A percentile compares a stretch with the other conserved stretches of the same genome.
These are phyloP conservation scores for Castanea crenata DNA, from an alignment of 306 rosid genomes.

Conservation along the genomic window DNA sequence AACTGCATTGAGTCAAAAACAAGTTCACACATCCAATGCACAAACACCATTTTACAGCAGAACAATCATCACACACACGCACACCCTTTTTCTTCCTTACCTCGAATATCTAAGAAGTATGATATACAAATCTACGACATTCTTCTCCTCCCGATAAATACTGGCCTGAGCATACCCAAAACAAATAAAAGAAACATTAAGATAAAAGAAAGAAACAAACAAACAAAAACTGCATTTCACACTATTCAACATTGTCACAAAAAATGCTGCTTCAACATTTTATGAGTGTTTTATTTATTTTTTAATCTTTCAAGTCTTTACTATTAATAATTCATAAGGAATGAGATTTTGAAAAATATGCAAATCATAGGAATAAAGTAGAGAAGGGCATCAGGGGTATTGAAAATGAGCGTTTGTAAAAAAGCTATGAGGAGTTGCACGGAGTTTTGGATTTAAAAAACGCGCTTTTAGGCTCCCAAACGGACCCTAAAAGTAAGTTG, in stretches of 20 bases:
- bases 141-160: constrained; percentile 78
- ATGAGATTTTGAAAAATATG: no score
- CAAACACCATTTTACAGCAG: neutral
- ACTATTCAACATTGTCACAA: neutral
- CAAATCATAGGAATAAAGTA: no score
- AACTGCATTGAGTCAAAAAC: constrained; percentile 36
- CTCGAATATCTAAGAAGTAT: constrained; percentile 91
- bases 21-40: constrained; percentile 9
- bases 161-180: constrained; percentile 51
- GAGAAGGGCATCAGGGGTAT: no score
- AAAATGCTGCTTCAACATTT: neutral
- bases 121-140: constrained; percentile 82
- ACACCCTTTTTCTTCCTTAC: constrained; percentile 32
- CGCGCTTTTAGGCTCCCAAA: no score
- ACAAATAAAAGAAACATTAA: constrained; percentile 7
- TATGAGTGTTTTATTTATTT: no score
- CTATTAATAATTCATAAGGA: no score
- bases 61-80: neutral
- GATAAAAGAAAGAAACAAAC: neutral
- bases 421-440: no score
- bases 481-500: no score
- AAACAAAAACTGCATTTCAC: constrained; percentile 1
- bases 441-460: no score
- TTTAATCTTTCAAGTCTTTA: no score
- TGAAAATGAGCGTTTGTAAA: no score